Base-by-base conservation (phyloP, 116 monocot genomes). In the Phalaenopsis hybrid region DNA sequence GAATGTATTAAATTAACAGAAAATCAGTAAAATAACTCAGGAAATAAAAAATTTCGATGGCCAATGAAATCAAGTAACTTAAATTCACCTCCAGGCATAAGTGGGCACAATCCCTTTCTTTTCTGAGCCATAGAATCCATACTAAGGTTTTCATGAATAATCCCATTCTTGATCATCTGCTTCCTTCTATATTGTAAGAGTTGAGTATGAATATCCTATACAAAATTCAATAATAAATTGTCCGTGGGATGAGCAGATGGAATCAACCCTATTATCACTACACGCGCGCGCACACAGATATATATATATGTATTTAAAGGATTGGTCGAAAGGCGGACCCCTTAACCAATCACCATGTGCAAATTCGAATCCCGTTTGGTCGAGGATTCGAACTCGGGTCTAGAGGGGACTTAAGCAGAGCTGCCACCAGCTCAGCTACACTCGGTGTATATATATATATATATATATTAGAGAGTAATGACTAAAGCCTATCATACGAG, bases 1-100 rank as follows among this genome's bases (percentile, higher is more conserved):
- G 6, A 2, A 65, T 65, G 23, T 8, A 9, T 52, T 13, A 2
- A 52, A n/a, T n/a, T 65, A 65, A 65, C 13, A 65, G 23, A 65
- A 65, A 65, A 10, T 8, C 25, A 25, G 25, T 7, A 8, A 65
- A 65, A 65, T 6, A 23, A 5, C 25, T 65, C 23, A 25, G 7
- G 9, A 65, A 23, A 59, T 59, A 59, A 0, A 17, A 59, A 59
- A 0, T 37, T 17, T 73, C 37, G 34, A 73, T 37, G 37, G 73
- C 73, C 12, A 73, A 33, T 4, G 41, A 73, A 55, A 55, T 17
- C 41, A 11, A 37, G 37, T 37, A 73, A 17, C 25, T 23, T 10
- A 82, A 52, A 43, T 58, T 67, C 41, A 92, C 92, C 91, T 93
- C 93, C 91, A 57, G 93, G 91, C 90, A 93, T 89, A 25, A 93